Percentiles rank a stretch among this genome's conserved stretches.
phyloP scores from a whole-genome alignment of 2,329 filamentous ascomycete species.

The Dothideomycetidae sp. region DNA sequence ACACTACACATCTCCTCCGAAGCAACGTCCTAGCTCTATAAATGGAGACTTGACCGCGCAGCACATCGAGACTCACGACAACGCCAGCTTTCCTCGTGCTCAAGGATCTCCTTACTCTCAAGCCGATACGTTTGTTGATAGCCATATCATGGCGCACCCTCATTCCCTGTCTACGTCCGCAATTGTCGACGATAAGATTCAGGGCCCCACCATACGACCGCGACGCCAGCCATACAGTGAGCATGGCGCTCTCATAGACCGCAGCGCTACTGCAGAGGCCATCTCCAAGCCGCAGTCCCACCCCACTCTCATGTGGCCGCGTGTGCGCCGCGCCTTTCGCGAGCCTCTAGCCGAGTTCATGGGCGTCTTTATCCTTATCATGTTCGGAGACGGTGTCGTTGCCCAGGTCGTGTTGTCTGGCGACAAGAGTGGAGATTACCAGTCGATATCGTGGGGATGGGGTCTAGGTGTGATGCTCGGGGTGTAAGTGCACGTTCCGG shows the following conservation, averaged over 20 bases:
- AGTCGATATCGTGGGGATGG: slow-evolving; percentile 37
- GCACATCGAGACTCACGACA: slow-evolving; percentile 4
- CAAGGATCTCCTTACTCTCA: slow-evolving; percentile 7
- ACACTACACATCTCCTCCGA: slow-evolving; percentile 3
- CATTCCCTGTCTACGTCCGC: neutral
- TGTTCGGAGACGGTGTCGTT: slow-evolving; percentile 58
- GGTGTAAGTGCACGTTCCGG: slow-evolving; percentile 48
- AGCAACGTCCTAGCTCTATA: slow-evolving; percentile 2
- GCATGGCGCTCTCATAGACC: slow-evolving; percentile 18
- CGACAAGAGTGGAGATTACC: slow-evolving; percentile 35
- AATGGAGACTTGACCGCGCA: slow-evolving; percentile 4
- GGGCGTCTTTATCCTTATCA: slow-evolving; percentile 51
- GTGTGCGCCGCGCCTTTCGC: slow-evolving; percentile 36
- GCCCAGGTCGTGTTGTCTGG: slow-evolving; percentile 51
- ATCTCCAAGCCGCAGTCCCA: slow-evolving; percentile 11
- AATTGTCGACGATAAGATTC: neutral
- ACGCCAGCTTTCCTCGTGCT: slow-evolving; percentile 1
- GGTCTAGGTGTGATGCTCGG: slow-evolving; percentile 15
- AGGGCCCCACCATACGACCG: neutral
- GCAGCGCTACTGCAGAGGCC: slow-evolving; percentile 16
- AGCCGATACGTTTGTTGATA: slow-evolving; percentile 9
- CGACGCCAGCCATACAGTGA: slow-evolving; percentile 11
- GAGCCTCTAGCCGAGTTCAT: slow-evolving; percentile 55
- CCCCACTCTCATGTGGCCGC: slow-evolving; percentile 37
- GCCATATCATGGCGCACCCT: slow-evolving; percentile 12